Base-by-base conservation (phyloP, 257 asterid genomes). In the Ligustrum vulgare region DNA sequence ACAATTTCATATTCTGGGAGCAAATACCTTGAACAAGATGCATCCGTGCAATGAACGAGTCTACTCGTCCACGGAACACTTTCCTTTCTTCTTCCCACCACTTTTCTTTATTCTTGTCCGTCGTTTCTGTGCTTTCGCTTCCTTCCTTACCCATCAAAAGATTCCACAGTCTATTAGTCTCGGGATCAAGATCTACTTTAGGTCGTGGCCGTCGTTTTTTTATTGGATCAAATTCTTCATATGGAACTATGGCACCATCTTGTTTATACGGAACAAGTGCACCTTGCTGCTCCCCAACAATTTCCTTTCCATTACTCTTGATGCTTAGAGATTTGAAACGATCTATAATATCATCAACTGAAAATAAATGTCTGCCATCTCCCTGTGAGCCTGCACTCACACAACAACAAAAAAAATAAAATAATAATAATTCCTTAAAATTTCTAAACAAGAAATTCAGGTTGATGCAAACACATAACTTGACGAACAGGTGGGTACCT, bases 1-100 rank as follows among this genome's bases (percentile, higher is more conserved):
- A 60, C 6, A 9, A 22, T 60, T 23, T 10, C 35, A 60, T 9
- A 3, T 73, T 72, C 18, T 65, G 45, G 72, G 69, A 75, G 80
- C 12, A 70, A 71, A 72, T 88, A 94, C 99, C 99, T 93, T 94
- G 99, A 78, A 94, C 94, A 25, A 85, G 96, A 86, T 91, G 98
- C 99, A 94, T 91, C 66, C 96, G 87, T 72, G 97, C 93, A 67
- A 94, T 91, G 84, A 94, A 94, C n/a, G 97, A 87, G 83, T 89
- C 93, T 63, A 91, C 95, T 72, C 99, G 89, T 69, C 96, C 98
- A 6, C 84, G 86, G 77, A 94, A 85, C 66, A 92, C 86, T 77
- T 83, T 77, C 64, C 98, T 83, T 86, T 94, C 96, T 3, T 85
- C 89, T 84, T 91, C 98, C 99, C 96, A 94, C 96, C 93, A 84